A percentile compares a stretch with the other conserved stretches of the same genome.
Evolutionary conservation across 345 rosid species (phyloP).

Genomic region (Heritiera littoralis): DNA sequence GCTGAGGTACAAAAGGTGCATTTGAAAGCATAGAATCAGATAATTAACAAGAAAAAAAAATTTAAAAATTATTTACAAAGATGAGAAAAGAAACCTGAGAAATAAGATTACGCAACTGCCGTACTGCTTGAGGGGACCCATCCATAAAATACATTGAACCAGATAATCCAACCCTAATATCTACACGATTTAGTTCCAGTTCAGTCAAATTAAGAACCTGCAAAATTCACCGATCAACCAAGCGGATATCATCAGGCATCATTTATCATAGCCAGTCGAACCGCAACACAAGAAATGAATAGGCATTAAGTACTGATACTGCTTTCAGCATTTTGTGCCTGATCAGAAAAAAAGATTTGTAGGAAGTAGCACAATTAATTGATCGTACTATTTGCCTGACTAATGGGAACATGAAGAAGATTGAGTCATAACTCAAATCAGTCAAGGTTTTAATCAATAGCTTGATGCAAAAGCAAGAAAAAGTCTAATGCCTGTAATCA

Average conservation of each 20-base stretch:
- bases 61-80: background rate
- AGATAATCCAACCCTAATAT: slow-evolving; percentile 92
- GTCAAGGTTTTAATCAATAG: background rate
- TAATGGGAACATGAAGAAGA: background rate
- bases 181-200: slow-evolving; percentile 86
- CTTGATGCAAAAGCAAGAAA: background rate
- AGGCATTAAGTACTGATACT: background rate
- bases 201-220: slow-evolving; percentile 96
- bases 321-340: background rate
- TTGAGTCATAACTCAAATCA: background rate
- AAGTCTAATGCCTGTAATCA: slow-evolving; percentile 4
- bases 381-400: background rate
- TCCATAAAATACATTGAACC: slow-evolving; percentile 92
- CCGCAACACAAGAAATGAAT: background rate
- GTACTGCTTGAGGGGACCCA: slow-evolving; percentile 96
- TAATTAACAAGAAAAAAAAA: too few relatives aligned
- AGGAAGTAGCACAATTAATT: background rate
- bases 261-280: background rate
- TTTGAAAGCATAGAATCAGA: slow-evolving; percentile 8
- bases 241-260: slow-evolving; percentile 14
- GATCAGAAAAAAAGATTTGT: background rate
- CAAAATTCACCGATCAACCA: slow-evolving; percentile 25
- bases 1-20: background rate
- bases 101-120: slow-evolving; percentile 87
- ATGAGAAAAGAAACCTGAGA: slow-evolving; percentile 67